phyloP scores from a whole-genome alignment of 2,329 filamentous ascomycete species.

The Diaporthe velutina region DNA sequence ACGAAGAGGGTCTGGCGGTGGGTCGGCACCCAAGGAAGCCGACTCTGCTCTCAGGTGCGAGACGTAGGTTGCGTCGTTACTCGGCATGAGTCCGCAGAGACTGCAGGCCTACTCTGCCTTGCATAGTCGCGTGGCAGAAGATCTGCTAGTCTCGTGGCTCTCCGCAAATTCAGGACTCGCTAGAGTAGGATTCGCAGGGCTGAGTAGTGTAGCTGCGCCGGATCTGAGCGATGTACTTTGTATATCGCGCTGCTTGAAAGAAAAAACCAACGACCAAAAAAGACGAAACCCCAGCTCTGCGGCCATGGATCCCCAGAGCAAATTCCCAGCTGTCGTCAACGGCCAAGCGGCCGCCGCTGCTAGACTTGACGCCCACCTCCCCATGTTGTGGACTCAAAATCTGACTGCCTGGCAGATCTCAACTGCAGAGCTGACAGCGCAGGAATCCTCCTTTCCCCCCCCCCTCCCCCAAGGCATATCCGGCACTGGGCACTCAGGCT shows the following conservation, averaged over 20 bases:
- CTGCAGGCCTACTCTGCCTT: conserved; percentile 4
- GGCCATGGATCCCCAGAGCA: not conserved
- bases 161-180: not conserved
- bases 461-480: not conserved
- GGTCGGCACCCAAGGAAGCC: conserved; percentile 16
- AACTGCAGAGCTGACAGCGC: conserved; percentile 3
- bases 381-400: conserved; percentile 3
- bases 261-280: too few relatives aligned
- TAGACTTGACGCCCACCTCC: not conserved
- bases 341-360: conserved; percentile 19
- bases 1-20: conserved; percentile 22
- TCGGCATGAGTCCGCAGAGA: conserved; percentile 25
- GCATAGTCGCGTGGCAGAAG: conserved; percentile 21
- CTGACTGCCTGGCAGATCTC: not conserved
- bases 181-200: conserved; percentile 31
- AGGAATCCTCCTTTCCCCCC: conserved; percentile 5
- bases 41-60: conserved; percentile 16
- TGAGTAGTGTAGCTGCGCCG: conserved; percentile 8
- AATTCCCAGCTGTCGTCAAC: not conserved
- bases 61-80: conserved; percentile 11
- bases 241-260: not conserved
- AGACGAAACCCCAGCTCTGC: not conserved
- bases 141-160: conserved; percentile 25
- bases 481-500: not conserved
- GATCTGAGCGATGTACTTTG: conserved; percentile 14